Evolutionary conservation across 345 rosid genomes (phyloP), one percentile per base, ranked within the genome.

Genomic region (Reutealis trisperma): DNA sequence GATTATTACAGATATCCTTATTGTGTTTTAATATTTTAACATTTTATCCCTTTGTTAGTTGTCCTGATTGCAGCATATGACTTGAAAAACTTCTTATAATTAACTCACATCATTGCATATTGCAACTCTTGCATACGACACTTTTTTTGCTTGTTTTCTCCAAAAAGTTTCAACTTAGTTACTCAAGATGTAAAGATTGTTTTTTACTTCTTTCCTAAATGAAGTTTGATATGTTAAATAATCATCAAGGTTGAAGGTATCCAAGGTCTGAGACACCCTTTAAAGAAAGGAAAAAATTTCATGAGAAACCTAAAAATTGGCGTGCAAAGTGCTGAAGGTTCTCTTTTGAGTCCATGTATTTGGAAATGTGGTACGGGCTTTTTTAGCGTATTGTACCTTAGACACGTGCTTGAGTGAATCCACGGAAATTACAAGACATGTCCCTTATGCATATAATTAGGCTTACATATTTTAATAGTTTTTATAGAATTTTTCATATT

Each of bases 1-100:
- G 99, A 94, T 51, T 96, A 92, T 74, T 88, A 88, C 90, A 89
- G 88, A 92, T 94, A 94, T 92, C 98, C 97, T 90, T 88, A 18
- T 42, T 61, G 58, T 64, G 8, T 44, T 57, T 70, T 25, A 52
- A 19, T 24, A 2, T 44, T 57, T 65, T 25, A 52, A 19, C 44
- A 22, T 37, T 11, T 54, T 22, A 25, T 27, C 18, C 57, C 19
- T 25, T 67, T 3, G 15, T 66, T 51, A 24, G 30, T 61, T 21
- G 12, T 25, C 54, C 42, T 32, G 45, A 74, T 69, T 44, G 60
- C 59, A 54, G 52, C 18, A 22, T 51, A 22, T 71, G n/a, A 69
- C 49, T 64, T 6, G 6, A 37, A 57, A 65, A 57, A 59, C 5
- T n/a, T 63, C 66, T 22, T 13, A 41, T 30, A 37, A 37, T 37